Conservation (phyloP, 768 basidiomycete genomes). For the Pseudohyphozyma bogoriensis region DNA sequence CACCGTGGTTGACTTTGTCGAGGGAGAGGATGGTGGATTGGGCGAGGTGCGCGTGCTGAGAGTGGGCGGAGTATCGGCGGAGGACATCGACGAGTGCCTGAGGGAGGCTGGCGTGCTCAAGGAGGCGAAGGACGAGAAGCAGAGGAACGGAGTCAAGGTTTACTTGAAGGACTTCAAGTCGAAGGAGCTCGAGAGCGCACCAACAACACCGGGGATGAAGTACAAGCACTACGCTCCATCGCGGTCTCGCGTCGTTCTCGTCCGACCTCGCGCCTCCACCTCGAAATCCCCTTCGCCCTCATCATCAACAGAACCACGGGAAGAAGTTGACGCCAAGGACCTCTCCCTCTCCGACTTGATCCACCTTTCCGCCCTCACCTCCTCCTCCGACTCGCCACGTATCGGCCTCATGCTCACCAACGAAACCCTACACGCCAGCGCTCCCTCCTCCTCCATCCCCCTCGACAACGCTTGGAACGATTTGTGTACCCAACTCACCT, state of each 20-base stretch:
- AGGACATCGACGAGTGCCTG: slow-evolving; percentile 56
- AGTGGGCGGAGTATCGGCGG: slow-evolving; percentile 85
- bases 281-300: slow-evolving; percentile 41
- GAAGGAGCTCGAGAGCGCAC: slow-evolving; percentile 58
- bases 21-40: slow-evolving; percentile 39
- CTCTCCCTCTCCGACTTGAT: neutral
- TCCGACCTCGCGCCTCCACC: too few species aligned
- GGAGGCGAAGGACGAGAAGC: neutral
- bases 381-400: neutral
- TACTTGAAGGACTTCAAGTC: slow-evolving; percentile 65
- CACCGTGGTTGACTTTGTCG: slow-evolving; percentile 82
- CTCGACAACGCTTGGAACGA: neutral
- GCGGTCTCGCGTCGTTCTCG: slow-evolving; percentile 65
- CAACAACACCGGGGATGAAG: slow-evolving; percentile 98
- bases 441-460: neutral
- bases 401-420: slow-evolving; percentile 61
- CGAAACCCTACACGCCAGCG: slow-evolving; percentile 42
- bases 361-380: neutral
- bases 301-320: neutral
- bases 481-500: neutral
- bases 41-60: slow-evolving; percentile 70
- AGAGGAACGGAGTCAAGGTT: slow-evolving; percentile 7
- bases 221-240: slow-evolving; percentile 90
- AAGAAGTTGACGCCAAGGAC: neutral
- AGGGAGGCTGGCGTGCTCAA: slow-evolving; percentile 30